Percentiles rank a stretch among this genome's conserved stretches.
Evolutionary conservation across 139 green algal species (phyloP).

Genomic region (Diplosphaera chodatii): DNA sequence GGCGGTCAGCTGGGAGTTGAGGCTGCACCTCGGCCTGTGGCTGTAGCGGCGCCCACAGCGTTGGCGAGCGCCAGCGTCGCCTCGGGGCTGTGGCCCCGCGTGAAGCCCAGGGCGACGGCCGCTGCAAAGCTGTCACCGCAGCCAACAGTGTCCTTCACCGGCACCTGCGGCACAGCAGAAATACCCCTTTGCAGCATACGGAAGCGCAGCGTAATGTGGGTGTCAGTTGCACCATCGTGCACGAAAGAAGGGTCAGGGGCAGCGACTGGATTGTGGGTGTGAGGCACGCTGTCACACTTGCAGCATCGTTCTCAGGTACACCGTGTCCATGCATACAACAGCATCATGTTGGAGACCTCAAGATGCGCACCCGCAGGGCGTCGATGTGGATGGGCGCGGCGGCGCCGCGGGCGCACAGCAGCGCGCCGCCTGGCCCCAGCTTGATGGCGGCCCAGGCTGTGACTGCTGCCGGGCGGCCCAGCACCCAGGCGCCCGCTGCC

Average conservation of each 20-base stretch:
- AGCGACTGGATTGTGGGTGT: no score
- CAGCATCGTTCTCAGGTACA: no score
- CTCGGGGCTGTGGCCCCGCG: slow-evolving; percentile 22
- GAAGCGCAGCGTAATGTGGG: no score
- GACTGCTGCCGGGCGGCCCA: slow-evolving; percentile 33
- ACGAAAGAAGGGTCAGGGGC: no score
- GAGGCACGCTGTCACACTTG: no score
- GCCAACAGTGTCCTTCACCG: slow-evolving; percentile 90
- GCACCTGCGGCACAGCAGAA: slow-evolving; percentile 65
- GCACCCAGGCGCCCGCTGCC: slow-evolving; percentile 45
- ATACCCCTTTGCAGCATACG: no score
- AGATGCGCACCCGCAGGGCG: neutral
- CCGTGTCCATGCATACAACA: no score
- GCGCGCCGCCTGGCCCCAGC: slow-evolving; percentile 58
- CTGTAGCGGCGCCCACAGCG: slow-evolving; percentile 88
- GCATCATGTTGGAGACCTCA: no score
- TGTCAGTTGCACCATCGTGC: no score
- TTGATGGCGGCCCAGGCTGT: slow-evolving; percentile 83
- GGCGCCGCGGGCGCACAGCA: slow-evolving; percentile 35
- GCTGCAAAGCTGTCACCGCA: slow-evolving; percentile 94
- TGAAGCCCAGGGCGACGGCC: slow-evolving; percentile 82
- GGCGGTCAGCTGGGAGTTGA: no score
- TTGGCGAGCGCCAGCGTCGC: slow-evolving; percentile 83
- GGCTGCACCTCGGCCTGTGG: slow-evolving; percentile 35
- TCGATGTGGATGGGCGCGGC: neutral